Evolutionary conservation across 805 yeast genomes (phyloP), one percentile per base, ranked within the genome.

Genomic region (Metschnikowia lochheadii): DNA sequence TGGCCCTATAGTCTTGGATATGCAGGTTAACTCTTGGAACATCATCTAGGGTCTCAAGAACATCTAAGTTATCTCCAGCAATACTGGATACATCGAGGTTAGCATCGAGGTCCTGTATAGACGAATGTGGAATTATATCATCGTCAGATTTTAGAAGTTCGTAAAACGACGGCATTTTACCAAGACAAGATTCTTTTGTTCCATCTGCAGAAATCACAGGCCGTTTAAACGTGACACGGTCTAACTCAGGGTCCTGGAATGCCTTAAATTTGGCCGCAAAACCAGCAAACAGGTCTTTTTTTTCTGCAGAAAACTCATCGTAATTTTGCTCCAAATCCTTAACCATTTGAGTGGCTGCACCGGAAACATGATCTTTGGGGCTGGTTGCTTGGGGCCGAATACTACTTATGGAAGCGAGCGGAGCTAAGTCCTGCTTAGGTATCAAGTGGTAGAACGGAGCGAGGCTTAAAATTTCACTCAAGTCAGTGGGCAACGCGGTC

Each of bases 151-250:
- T 54, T 2, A 63, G 32, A 11, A 20, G 42, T 15, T 46, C 44
- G 43, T 60, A 60, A 14, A 63, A 45, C 7, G 54, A 53, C 17
- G 58, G 55, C 2, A 62, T 35, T 13, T 47, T 43, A 4, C 51
- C 44, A 17, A 41, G 38, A 20, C 26, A 20, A 11, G 43, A 45
- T 2, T 42, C 26, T 8, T 43, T 39, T 5, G 44, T 47, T 20
- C 40, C 33, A 8, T 46, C 45, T 2, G 52, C 55, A 10, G 60
- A 44, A 5, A 57, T 49, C 8, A 48, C 56, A 6, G 75, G 73
- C 44, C 67, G 67, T 41, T 67, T 68, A 58, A 76, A 76, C n/a
- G 52, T 34, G 8, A 70, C 41, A 5, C 55, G 57, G 36, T 66
- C 67, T 26, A 71, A 50, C n/a, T 70, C 67, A 13, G 47, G 52